Evolutionary conservation across 1,139 yeast species (phyloP).

Genomic region (Protomyces inouyei): DNA sequence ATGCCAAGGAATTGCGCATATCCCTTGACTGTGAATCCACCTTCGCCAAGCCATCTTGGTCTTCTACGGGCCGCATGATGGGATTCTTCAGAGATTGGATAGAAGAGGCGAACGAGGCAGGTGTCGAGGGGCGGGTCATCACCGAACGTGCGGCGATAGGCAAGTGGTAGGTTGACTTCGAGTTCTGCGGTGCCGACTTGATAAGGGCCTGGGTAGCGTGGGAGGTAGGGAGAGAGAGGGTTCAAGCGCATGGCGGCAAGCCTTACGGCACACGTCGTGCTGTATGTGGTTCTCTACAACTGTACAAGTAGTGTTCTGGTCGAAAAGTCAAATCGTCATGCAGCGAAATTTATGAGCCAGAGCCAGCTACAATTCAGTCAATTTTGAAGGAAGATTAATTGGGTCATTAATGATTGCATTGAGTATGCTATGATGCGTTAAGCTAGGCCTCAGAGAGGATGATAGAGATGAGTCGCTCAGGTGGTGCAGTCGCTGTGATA

Average conservation of each 20-base stretch:
- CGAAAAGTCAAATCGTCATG: no score
- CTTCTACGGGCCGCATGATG: neutral
- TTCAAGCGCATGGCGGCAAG: constrained; percentile 6
- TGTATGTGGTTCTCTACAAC: no score
- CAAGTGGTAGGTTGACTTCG: constrained; percentile 32
- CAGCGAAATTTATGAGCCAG: no score
- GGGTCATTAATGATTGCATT: no score
- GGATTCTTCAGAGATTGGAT: constrained; percentile 29
- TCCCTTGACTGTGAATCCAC: constrained; percentile 26
- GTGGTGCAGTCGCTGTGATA: neutral
- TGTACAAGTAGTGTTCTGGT: no score
- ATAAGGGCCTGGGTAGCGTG: constrained; percentile 33
- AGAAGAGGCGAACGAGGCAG: constrained; percentile 33
- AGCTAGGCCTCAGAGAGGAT: no score
- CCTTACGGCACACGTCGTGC: no score
- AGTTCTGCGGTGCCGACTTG: constrained; percentile 33
- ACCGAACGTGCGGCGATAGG: constrained; percentile 27
- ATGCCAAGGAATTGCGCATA: constrained; percentile 23
- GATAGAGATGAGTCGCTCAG: neutral
- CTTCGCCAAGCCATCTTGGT: constrained; percentile 31
- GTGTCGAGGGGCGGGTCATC: constrained; percentile 32
- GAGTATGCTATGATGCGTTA: no score
- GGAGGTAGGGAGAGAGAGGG: constrained; percentile 29
- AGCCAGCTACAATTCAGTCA: no score
- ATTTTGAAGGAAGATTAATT: no score